These are phyloP conservation scores for Barbarea vulgaris DNA, from an alignment of 345 rosid genomes.

Conservation along the genomic window DNA sequence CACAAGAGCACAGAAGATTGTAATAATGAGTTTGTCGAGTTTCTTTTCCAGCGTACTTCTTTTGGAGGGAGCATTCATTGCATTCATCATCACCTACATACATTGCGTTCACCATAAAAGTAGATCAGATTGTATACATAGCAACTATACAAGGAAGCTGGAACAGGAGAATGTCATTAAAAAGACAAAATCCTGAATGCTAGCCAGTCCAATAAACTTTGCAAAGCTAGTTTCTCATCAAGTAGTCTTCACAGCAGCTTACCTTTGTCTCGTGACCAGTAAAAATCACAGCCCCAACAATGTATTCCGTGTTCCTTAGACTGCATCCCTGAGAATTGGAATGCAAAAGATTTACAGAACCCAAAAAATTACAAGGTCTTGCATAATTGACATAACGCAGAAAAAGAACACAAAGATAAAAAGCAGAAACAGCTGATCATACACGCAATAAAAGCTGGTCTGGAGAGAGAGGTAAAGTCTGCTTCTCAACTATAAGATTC, in stretches of 20 bases:
- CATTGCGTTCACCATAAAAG: constrained; percentile 31
- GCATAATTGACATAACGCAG: constrained; percentile 10
- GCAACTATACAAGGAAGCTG: constrained; percentile 11
- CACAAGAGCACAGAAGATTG: constrained; percentile 79
- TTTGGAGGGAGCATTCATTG: constrained; percentile 98
- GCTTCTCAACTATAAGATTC: constrained; percentile 80
- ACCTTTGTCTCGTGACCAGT: constrained; percentile 98
- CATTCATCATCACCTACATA: constrained; percentile 96
- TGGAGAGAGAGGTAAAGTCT: constrained; percentile 87
- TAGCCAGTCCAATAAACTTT: constrained; percentile 9
- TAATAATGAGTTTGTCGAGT: constrained; percentile 93
- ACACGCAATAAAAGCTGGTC: constrained; percentile 91
- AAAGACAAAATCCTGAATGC: constrained; percentile 11
- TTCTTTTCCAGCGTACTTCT: constrained; percentile 98
- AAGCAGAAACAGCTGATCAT: constrained; percentile 36
- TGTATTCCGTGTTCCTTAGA: constrained; percentile 88
- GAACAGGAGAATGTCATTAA: not conserved
- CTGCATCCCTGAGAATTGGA: constrained; percentile 80
- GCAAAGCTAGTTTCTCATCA: constrained; percentile 14
- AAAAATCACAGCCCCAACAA: constrained; percentile 83
- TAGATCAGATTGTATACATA: not conserved
- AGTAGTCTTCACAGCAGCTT: constrained; percentile 34
- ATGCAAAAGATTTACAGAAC: constrained; percentile 1
- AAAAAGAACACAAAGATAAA: constrained; percentile 21
- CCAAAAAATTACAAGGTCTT: not conserved